A percentile compares a stretch with the other conserved stretches of the same genome.
Conservation (phyloP, 208 protist species). For the Lotmaria passim region DNA sequence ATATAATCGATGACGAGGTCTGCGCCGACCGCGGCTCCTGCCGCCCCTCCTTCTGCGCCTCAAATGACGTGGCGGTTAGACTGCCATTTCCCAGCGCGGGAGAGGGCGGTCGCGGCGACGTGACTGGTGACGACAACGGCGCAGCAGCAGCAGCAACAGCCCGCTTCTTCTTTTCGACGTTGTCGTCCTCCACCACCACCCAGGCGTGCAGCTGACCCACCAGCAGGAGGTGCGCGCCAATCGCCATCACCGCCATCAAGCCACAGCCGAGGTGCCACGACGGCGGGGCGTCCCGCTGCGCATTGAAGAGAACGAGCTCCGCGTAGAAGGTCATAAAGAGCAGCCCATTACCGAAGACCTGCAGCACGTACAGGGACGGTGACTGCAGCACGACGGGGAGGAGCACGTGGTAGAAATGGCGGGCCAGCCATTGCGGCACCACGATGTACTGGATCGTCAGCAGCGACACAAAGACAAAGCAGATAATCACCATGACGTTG, state of each 20-base stretch:
- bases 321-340: slow-evolving; percentile 37
- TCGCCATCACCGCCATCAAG: slow-evolving; percentile 52
- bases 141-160: no score
- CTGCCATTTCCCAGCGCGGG: not conserved
- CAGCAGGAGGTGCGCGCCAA: slow-evolving; percentile 54
- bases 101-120: no score
- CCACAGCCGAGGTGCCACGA: slow-evolving; percentile 65
- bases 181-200: slow-evolving; percentile 7
- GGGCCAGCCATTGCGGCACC: slow-evolving; percentile 18
- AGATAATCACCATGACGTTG: slow-evolving; percentile 33
- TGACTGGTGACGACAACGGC: no score
- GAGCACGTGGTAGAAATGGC: slow-evolving; percentile 50
- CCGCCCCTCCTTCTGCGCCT: not conserved
- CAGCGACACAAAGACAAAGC: slow-evolving; percentile 31
- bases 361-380: slow-evolving; percentile 40
- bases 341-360: slow-evolving; percentile 55
- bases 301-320: slow-evolving; percentile 42
- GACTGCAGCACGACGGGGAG: slow-evolving; percentile 37
- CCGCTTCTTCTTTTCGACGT: not conserved
- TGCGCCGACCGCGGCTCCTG: not conserved
- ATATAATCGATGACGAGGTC: not conserved
- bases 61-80: not conserved
- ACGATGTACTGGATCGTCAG: slow-evolving; percentile 31
- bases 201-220: slow-evolving; percentile 41
- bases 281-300: slow-evolving; percentile 28